phyloP scores from a whole-genome alignment of 345 rosid genomes.

The Arabidopsis arenosa region DNA sequence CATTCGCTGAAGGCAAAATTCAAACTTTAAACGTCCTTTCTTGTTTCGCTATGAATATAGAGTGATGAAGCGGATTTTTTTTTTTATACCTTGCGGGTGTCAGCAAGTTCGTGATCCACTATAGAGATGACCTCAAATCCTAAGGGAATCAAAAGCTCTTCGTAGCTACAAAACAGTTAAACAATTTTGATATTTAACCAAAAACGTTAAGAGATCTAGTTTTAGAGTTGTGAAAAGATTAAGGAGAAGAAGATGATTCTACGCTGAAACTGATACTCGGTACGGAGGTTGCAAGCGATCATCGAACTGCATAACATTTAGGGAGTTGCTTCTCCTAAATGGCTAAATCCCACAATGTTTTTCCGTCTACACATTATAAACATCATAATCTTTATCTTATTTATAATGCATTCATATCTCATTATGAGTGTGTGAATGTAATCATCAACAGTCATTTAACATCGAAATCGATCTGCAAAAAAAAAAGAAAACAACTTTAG shows the following conservation, averaged over 20 bases:
- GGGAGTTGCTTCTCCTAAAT: slow-evolving; percentile 65
- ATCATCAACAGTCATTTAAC: not conserved
- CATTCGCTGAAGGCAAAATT: slow-evolving; percentile 54
- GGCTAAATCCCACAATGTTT: slow-evolving; percentile 63
- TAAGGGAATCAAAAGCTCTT: slow-evolving; percentile 36
- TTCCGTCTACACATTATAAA: slow-evolving; percentile 49
- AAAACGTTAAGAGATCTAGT: not conserved
- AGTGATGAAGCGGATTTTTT: too few species aligned
- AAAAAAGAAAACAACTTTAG: not conserved
- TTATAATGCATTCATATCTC: slow-evolving; percentile 2
- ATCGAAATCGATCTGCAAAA: not conserved
- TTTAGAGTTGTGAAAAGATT: not conserved
- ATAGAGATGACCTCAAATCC: slow-evolving; percentile 36
- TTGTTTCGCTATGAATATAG: not conserved
- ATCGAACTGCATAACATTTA: slow-evolving; percentile 21
- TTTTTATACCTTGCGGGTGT: too few species aligned
- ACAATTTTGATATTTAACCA: not conserved
- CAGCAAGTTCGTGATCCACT: slow-evolving; percentile 37
- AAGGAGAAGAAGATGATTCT: not conserved
- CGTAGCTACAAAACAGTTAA: slow-evolving; percentile 24
- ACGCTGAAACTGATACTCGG: slow-evolving; percentile 30
- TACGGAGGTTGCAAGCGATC: slow-evolving; percentile 33
- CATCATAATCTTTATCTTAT: not conserved
- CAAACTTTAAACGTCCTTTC: not conserved
- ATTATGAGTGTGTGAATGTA: not conserved